phyloP scores from a whole-genome alignment of 2,329 filamentous ascomycete species.

The Paecilomyces formosus region DNA sequence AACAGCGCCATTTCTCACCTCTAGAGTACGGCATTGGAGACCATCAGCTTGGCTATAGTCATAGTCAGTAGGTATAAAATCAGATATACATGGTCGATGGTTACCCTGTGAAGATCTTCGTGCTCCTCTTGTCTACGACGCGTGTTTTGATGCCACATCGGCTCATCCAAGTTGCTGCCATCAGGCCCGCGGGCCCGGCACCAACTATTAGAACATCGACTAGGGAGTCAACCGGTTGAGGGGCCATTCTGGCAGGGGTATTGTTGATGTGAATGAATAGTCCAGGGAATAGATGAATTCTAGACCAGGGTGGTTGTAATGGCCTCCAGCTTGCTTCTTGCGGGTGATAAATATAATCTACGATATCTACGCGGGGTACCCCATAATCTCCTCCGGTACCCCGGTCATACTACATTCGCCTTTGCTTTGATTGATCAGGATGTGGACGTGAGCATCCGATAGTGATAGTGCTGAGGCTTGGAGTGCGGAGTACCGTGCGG shows the following conservation, averaged over 20 bases:
- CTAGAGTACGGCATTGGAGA: constrained; percentile 57
- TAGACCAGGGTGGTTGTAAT: too few relatives aligned
- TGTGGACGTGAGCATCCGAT: too few relatives aligned
- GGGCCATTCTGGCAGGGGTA: background rate
- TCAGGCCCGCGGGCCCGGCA: constrained; percentile 43
- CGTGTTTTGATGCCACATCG: constrained; percentile 42
- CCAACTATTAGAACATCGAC: constrained; percentile 43
- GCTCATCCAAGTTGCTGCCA: constrained; percentile 45
- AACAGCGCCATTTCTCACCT: constrained; percentile 20
- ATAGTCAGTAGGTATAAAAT: background rate
- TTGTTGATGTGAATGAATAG: background rate
- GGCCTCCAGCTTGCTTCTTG: too few relatives aligned
- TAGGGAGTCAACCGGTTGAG: background rate
- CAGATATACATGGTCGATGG: background rate
- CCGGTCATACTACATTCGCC: too few relatives aligned
- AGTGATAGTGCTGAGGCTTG: too few relatives aligned
- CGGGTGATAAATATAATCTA: too few relatives aligned
- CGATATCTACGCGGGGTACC: too few relatives aligned
- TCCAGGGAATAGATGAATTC: too few relatives aligned
- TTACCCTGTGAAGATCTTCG: constrained; percentile 25
- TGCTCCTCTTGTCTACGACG: constrained; percentile 40
- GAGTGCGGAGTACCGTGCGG: too few relatives aligned
- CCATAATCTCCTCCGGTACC: too few relatives aligned
- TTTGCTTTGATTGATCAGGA: too few relatives aligned
- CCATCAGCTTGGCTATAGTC: constrained; percentile 40